Conservation (phyloP, 176 grass and related monocot species). For the Aegilops umbellulata region DNA sequence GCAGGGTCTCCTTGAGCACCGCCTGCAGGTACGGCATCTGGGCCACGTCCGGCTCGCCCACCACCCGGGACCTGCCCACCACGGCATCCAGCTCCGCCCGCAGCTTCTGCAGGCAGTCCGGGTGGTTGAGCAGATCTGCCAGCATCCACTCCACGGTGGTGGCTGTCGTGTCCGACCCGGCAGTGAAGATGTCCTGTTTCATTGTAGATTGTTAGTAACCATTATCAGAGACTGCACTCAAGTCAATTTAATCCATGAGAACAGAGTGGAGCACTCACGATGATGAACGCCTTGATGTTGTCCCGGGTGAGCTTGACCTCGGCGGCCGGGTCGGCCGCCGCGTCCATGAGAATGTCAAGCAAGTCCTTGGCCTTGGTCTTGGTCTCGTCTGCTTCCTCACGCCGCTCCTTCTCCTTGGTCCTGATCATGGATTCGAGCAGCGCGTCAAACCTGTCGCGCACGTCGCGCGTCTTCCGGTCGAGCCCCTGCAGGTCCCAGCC, state of each 20-base stretch:
- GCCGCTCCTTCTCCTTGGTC: not conserved
- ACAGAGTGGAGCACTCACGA: not conserved
- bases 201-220: too few relatives aligned
- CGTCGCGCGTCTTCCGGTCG: not conserved
- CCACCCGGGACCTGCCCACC: not conserved
- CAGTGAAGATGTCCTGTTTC: constrained; percentile 8
- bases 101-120: not conserved
- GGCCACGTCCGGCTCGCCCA: not conserved
- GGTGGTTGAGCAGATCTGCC: constrained; percentile 6
- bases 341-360: constrained; percentile 12
- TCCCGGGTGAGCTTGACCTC: constrained; percentile 12
- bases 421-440: not conserved
- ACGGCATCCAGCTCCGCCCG: not conserved
- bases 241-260: too few relatives aligned
- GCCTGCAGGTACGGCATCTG: constrained; percentile 12
- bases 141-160: constrained; percentile 11
- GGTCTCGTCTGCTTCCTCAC: too few relatives aligned
- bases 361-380: not conserved
- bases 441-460: constrained; percentile 6
- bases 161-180: constrained; percentile 10
- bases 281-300: not conserved
- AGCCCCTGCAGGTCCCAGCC: constrained; percentile 14
- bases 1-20: constrained; percentile 15
- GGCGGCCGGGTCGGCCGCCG: not conserved
- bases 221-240: not conserved